phyloP scores from a whole-genome alignment of 495 filamentous ascomycete genomes.

The Penicillium arizonense region DNA sequence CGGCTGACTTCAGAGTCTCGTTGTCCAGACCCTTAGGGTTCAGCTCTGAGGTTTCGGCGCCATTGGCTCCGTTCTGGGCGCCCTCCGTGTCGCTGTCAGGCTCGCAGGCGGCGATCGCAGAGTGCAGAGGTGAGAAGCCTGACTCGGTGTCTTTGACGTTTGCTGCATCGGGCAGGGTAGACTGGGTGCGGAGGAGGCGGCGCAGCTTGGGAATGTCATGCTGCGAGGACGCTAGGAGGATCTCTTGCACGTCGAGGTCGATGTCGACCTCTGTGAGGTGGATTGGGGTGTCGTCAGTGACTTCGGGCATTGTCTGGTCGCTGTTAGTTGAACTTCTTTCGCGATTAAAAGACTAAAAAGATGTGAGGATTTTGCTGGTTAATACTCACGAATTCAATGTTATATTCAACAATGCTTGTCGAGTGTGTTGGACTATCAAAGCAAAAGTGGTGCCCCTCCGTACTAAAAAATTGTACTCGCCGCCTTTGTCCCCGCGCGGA shows the following conservation, averaged over 20 bases:
- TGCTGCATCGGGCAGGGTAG: conserved; percentile 50
- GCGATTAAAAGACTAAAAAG: neutral
- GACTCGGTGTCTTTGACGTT: conserved; percentile 83
- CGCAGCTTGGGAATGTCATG: conserved; percentile 78
- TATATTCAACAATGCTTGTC: neutral
- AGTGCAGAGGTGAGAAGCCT: conserved; percentile 83
- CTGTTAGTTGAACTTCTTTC: neutral
- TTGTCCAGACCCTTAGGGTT: conserved; percentile 20
- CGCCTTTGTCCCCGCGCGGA: conserved; percentile 33
- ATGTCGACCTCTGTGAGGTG: conserved; percentile 34
- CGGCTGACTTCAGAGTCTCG: conserved; percentile 52
- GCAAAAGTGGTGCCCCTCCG: conserved; percentile 2
- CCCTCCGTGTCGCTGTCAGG: conserved; percentile 36
- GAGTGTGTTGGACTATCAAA: neutral
- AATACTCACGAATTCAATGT: conserved; percentile 1
- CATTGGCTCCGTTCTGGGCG: conserved; percentile 25
- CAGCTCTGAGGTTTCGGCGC: conserved; percentile 21
- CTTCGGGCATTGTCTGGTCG: conserved; percentile 23
- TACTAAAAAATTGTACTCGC: conserved; percentile 29
- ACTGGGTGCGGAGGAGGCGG: conserved; percentile 63
- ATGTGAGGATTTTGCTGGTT: neutral
- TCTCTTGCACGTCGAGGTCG: conserved; percentile 45
- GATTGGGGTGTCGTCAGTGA: conserved; percentile 23
- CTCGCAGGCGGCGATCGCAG: conserved; percentile 83
- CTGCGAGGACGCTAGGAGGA: conserved; percentile 79